phyloP scores from a whole-genome alignment of 2,329 filamentous ascomycete genomes.

The Sporothrix inflata region DNA sequence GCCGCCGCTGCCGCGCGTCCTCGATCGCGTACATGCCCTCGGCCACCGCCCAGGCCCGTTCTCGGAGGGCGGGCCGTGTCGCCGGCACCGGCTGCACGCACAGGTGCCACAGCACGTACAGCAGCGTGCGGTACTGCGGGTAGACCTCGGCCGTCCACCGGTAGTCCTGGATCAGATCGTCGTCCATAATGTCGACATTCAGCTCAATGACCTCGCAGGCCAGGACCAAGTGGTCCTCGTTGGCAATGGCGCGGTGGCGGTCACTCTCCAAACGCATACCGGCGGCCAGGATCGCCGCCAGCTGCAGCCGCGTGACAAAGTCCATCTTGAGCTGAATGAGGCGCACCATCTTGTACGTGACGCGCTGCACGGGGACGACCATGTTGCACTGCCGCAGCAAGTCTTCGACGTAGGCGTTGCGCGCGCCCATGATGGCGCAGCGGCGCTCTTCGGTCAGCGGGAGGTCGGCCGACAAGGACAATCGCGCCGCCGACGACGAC shows the following conservation, averaged over 20 bases:
- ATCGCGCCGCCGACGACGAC: not conserved
- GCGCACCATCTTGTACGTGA: conserved; percentile 35
- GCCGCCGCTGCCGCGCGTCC: conserved; percentile 26
- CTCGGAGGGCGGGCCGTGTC: conserved; percentile 30
- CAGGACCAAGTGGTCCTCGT: conserved; percentile 38
- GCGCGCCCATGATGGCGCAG: conserved; percentile 24
- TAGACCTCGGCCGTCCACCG: conserved; percentile 47
- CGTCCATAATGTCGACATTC: conserved; percentile 37
- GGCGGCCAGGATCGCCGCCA: conserved; percentile 20
- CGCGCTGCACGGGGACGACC: conserved; percentile 47
- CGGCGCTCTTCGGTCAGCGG: conserved; percentile 30
- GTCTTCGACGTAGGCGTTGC: conserved; percentile 51
- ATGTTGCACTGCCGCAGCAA: conserved; percentile 54
- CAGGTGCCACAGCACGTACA: conserved; percentile 50
- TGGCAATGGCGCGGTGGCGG: conserved; percentile 25
- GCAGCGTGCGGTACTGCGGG: conserved; percentile 49
- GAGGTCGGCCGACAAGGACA: not conserved
- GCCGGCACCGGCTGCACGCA: conserved; percentile 44
- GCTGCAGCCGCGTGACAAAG: conserved; percentile 39
- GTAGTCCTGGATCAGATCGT: conserved; percentile 46
- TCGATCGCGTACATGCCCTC: conserved; percentile 34
- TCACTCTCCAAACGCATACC: not conserved
- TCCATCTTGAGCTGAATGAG: conserved; percentile 38
- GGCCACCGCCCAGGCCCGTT: conserved; percentile 43
- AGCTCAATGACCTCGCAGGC: conserved; percentile 44